These are phyloP conservation scores for Apiospora kogelbergensis DNA, from an alignment of 2,329 filamentous ascomycete species.

Conservation along the genomic window DNA sequence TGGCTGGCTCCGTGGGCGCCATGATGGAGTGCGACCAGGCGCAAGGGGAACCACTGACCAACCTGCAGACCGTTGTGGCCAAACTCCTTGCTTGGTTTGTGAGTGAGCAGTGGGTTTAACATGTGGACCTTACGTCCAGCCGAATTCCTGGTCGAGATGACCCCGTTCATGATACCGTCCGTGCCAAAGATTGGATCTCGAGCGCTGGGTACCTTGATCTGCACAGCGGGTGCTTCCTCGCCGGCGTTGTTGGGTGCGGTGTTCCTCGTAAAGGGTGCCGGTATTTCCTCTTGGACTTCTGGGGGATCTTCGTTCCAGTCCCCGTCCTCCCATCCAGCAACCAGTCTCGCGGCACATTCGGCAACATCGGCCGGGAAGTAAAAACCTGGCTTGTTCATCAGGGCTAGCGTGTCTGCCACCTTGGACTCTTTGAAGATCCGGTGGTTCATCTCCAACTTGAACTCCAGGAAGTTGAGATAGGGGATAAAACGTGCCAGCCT, in stretches of 20 bases:
- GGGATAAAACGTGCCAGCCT: background rate
- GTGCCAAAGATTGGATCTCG: constrained; percentile 23
- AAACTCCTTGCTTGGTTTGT: constrained; percentile 19
- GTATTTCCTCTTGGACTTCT: constrained; percentile 10
- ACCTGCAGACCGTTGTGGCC: constrained; percentile 26
- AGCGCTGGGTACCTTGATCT: constrained; percentile 17
- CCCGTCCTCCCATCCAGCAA: constrained; percentile 20
- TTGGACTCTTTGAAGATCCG: background rate
- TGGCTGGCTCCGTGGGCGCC: constrained; percentile 26
- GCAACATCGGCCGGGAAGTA: constrained; percentile 21
- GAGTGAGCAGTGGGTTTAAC: constrained; percentile 19
- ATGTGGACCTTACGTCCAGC: constrained; percentile 18
- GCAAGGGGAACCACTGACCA: constrained; percentile 25
- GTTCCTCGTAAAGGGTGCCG: background rate
- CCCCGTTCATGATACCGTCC: constrained; percentile 26
- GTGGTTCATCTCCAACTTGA: background rate
- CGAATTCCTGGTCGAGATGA: constrained; percentile 14
- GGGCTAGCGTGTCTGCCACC: background rate
- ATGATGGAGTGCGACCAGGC: constrained; percentile 25
- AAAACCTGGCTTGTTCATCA: constrained; percentile 11
- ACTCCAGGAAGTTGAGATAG: background rate
- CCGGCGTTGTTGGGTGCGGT: background rate
- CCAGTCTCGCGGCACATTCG: constrained; percentile 15
- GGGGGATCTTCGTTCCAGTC: constrained; percentile 23
- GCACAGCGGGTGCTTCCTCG: constrained; percentile 10